A percentile compares a stretch with the other conserved stretches of the same genome.
These are phyloP conservation scores for Tuber calosporum DNA, from an alignment of 495 filamentous ascomycete species.

Conservation along the genomic window DNA sequence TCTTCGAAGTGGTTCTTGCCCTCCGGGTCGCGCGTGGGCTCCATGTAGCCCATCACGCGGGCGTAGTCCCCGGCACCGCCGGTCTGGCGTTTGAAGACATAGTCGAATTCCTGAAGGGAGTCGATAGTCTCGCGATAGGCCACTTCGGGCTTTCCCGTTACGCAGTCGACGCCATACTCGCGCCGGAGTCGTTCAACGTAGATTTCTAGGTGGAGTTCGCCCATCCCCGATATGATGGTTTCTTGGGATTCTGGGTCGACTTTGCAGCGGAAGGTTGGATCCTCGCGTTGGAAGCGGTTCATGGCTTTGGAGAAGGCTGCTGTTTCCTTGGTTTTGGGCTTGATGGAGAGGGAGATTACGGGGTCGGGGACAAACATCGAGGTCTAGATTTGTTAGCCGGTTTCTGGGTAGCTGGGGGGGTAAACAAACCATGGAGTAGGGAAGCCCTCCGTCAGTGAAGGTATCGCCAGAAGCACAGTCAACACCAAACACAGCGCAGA, in stretches of 20 bases:
- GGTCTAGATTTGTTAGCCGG: constrained; percentile 44
- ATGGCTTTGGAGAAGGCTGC: constrained; percentile 98
- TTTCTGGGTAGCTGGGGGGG: neutral
- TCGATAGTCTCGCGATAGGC: constrained; percentile 95
- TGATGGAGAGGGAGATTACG: constrained; percentile 95
- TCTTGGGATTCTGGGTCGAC: constrained; percentile 85
- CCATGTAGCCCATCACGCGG: constrained; percentile 85
- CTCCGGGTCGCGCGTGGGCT: constrained; percentile 62
- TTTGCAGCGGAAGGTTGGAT: constrained; percentile 93
- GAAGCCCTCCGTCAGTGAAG: constrained; percentile 90
- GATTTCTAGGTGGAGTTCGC: constrained; percentile 92
- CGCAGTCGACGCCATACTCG: constrained; percentile 92
- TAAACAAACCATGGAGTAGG: constrained; percentile 66
- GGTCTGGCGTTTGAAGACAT: constrained; percentile 89
- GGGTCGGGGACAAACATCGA: constrained; percentile 99
- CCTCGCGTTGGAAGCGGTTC: constrained; percentile 96
- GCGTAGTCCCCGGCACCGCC: constrained; percentile 96
- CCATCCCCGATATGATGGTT: constrained; percentile 98
- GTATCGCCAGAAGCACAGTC: constrained; percentile 98
- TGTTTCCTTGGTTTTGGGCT: constrained; percentile 88
- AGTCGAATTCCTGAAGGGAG: constrained; percentile 72
- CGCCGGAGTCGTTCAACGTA: constrained; percentile 97
- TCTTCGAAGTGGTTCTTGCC: constrained; percentile 78
- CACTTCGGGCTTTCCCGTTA: constrained; percentile 93
- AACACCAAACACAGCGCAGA: constrained; percentile 96